Percentiles rank a stretch among this genome's conserved stretches.
Conservation (phyloP, 441 rosid species). For the Capsella rubella region DNA sequence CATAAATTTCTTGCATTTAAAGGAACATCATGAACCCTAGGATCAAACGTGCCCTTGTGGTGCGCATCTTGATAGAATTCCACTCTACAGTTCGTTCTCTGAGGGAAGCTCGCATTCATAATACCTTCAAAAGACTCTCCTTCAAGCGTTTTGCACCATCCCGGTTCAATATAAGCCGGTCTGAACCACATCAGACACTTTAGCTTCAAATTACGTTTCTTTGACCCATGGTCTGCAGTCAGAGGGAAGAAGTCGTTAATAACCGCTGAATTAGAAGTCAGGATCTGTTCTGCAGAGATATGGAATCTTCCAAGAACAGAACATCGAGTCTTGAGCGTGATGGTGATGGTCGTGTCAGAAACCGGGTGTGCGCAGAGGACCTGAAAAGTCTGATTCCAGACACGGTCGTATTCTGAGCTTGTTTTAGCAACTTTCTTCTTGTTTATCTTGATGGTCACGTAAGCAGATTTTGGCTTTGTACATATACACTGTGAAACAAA, state of each 20-base stretch:
- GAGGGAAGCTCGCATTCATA: slow-evolving; percentile 72
- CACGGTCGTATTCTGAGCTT: slow-evolving; percentile 62
- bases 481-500: slow-evolving; percentile 55
- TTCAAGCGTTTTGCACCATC: slow-evolving; percentile 57
- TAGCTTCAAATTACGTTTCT: slow-evolving; percentile 58
- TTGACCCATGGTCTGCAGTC: slow-evolving; percentile 51
- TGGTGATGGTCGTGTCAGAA: slow-evolving; percentile 62
- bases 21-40: slow-evolving; percentile 54
- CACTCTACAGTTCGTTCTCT: slow-evolving; percentile 72
- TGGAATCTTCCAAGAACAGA: slow-evolving; percentile 65
- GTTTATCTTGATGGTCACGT: slow-evolving; percentile 75
- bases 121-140: slow-evolving; percentile 63
- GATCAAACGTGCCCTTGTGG: slow-evolving; percentile 59
- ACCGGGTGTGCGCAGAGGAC: slow-evolving; percentile 78
- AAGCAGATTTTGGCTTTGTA: slow-evolving; percentile 58
- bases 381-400: slow-evolving; percentile 93
- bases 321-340: slow-evolving; percentile 72
- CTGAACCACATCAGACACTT: slow-evolving; percentile 82
- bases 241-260: slow-evolving; percentile 73
- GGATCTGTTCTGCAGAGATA: slow-evolving; percentile 60
- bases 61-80: slow-evolving; percentile 82
- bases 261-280: slow-evolving; percentile 53
- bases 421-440: slow-evolving; percentile 73
- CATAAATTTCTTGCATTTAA: slow-evolving; percentile 60
- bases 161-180: slow-evolving; percentile 71